A percentile compares a stretch with the other conserved stretches of the same genome.
Evolutionary conservation across 1,139 yeast species (phyloP).

Genomic region (Candida anutae): DNA sequence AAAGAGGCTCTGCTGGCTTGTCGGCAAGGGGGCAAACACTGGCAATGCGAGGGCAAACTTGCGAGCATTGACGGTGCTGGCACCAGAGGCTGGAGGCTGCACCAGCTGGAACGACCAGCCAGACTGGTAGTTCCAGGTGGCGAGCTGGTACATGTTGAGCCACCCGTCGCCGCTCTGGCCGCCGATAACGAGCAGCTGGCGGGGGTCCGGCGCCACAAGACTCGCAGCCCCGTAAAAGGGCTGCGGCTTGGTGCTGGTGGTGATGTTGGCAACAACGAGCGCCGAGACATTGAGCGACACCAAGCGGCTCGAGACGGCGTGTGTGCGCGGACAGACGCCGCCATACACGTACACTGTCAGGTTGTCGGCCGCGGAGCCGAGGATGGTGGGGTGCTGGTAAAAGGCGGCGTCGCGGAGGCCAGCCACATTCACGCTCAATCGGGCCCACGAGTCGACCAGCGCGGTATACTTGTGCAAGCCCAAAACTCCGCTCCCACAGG

Average conservation of each 20-base stretch:
- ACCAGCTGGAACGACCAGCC: conserved; percentile 47
- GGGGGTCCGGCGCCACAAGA: conserved; percentile 36
- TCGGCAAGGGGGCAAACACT: conserved; percentile 20
- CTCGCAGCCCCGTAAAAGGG: conserved; percentile 41
- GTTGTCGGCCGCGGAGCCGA: conserved; percentile 25
- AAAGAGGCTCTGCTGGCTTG: conserved; percentile 12
- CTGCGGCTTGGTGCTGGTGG: conserved; percentile 42
- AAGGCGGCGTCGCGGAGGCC: conserved; percentile 22
- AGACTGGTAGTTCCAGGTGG: conserved; percentile 49
- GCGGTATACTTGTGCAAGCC: conserved; percentile 17
- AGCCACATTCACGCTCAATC: conserved; percentile 12
- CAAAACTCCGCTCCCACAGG: conserved; percentile 24
- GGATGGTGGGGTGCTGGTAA: conserved; percentile 26
- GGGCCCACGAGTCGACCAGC: conserved; percentile 16
- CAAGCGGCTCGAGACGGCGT: conserved; percentile 27
- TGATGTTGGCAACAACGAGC: conserved; percentile 21
- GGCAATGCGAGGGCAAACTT: conserved; percentile 42
- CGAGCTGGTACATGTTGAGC: conserved; percentile 55
- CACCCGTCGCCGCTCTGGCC: conserved; percentile 49
- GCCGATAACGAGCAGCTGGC: conserved; percentile 39
- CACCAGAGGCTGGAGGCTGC: conserved; percentile 13
- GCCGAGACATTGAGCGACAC: conserved; percentile 21
- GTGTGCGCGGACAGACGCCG: conserved; percentile 22
- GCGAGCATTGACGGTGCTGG: conserved; percentile 36
- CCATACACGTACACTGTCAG: conserved; percentile 41